A percentile compares a stretch with the other conserved stretches of the same genome.
Conservation (phyloP, 768 basidiomycete genomes). For the Lactarius trivialis region DNA sequence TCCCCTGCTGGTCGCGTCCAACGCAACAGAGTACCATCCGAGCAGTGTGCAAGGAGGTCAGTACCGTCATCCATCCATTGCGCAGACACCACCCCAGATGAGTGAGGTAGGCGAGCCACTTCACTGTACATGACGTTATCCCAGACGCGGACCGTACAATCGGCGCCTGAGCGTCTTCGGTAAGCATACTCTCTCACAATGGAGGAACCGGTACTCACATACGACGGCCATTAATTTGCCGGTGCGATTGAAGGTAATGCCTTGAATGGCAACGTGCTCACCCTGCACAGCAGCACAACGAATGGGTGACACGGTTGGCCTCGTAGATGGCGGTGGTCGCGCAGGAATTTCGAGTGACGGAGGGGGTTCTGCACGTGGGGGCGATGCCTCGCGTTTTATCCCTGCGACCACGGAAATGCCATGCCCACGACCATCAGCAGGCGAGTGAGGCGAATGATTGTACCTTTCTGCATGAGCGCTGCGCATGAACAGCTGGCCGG, state of each 20-base stretch:
- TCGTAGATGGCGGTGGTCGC: conserved; percentile 35
- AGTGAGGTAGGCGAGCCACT: conserved; percentile 50
- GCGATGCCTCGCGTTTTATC: conserved; percentile 19
- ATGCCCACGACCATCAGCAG: conserved; percentile 8
- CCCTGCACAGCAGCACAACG: conserved; percentile 38
- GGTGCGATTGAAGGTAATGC: conserved; percentile 46
- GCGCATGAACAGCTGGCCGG: too few relatives aligned
- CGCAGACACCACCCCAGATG: conserved; percentile 41
- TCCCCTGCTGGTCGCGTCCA: conserved; percentile 51
- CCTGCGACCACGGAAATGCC: conserved; percentile 3
- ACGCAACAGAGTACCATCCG: conserved; percentile 50
- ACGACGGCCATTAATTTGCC: conserved; percentile 51
- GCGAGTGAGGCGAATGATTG: neutral
- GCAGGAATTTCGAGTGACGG: conserved; percentile 7
- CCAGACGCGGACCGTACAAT: conserved; percentile 57
- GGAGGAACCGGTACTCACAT: conserved; percentile 37
- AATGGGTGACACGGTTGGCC: conserved; percentile 43
- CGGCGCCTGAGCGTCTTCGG: conserved; percentile 37
- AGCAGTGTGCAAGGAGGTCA: conserved; percentile 28
- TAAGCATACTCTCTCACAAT: neutral
- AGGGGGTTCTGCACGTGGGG: conserved; percentile 9
- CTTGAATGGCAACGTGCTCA: conserved; percentile 42
- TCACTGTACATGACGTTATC: conserved; percentile 42
- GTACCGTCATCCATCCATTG: conserved; percentile 43
- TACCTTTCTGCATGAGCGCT: conserved; percentile 3